phyloP scores from a whole-genome alignment of 805 yeast genomes.

The Maudiozyma pseudohumilis region DNA sequence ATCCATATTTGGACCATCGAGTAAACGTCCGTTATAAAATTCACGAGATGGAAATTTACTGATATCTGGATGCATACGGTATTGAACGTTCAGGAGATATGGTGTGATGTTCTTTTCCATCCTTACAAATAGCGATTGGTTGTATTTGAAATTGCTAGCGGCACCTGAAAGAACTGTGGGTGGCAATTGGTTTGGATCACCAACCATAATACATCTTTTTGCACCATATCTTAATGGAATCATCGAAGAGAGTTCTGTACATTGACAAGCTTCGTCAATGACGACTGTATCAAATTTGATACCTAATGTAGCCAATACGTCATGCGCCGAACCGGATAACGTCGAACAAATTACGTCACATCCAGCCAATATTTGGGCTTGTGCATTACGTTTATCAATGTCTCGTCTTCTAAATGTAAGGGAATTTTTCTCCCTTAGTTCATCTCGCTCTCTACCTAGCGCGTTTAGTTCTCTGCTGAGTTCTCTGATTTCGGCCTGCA shows the following conservation, averaged over 20 bases:
- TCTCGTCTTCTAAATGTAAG: conserved; percentile 67
- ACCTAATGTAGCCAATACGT: conserved; percentile 62
- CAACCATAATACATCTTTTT: conserved; percentile 87
- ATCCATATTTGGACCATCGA: conserved; percentile 73
- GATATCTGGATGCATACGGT: conserved; percentile 95
- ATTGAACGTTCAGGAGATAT: conserved; percentile 76
- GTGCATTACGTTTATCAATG: conserved; percentile 63
- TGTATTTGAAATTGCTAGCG: conserved; percentile 72
- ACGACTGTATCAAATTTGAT: conserved; percentile 82
- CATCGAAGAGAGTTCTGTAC: conserved; percentile 84
- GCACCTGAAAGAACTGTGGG: conserved; percentile 90
- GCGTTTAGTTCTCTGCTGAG: conserved; percentile 55
- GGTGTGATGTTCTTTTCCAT: conserved; percentile 64
- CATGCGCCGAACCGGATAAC: conserved; percentile 89
- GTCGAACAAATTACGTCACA: conserved; percentile 90
- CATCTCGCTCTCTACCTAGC: conserved; percentile 65
- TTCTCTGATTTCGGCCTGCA: conserved; percentile 44
- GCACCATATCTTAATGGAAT: conserved; percentile 92
- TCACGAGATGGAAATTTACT: conserved; percentile 77
- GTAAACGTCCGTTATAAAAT: conserved; percentile 63
- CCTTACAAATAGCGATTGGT: conserved; percentile 87
- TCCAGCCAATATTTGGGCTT: conserved; percentile 55
- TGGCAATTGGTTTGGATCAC: conserved; percentile 96
- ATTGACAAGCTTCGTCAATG: conserved; percentile 95
- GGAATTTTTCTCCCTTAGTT: conserved; percentile 62